These are phyloP conservation scores for Kwoniella sp. DNA, from an alignment of 768 basidiomycete genomes.

Conservation along the genomic window DNA sequence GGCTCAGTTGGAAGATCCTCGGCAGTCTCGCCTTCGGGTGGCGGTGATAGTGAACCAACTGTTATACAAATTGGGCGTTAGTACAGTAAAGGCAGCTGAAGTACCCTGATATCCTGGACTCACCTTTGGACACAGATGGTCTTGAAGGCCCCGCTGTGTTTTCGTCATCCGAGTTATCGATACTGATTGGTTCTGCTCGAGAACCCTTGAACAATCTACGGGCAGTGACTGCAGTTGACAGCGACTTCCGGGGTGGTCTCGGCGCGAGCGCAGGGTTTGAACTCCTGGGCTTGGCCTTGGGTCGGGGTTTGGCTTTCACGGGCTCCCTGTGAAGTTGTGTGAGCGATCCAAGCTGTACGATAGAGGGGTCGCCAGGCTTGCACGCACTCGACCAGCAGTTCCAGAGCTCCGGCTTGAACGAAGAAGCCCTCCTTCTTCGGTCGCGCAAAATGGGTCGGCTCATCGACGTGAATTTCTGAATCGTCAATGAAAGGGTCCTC, in stretches of 20 bases:
- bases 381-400: slow-evolving; percentile 65
- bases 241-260: slow-evolving; percentile 9
- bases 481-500: slow-evolving; percentile 96
- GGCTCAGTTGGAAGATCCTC: slow-evolving; percentile 1
- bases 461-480: slow-evolving; percentile 82
- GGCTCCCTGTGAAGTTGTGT: slow-evolving; percentile 5
- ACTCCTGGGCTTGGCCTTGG: slow-evolving; percentile 9
- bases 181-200: slow-evolving; percentile 22
- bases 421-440: slow-evolving; percentile 81
- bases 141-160: slow-evolving; percentile 14
- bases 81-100: too few relatives aligned
- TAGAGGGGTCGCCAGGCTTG: background rate
- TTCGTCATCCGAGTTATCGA: slow-evolving; percentile 28
- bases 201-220: slow-evolving; percentile 7
- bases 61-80: too few relatives aligned
- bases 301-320: slow-evolving; percentile 18
- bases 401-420: slow-evolving; percentile 81
- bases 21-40: background rate
- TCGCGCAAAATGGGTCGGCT: slow-evolving; percentile 82
- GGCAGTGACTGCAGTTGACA: slow-evolving; percentile 2
- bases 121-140: background rate
- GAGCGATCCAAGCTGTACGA: background rate
- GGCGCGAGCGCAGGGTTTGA: slow-evolving; percentile 6
- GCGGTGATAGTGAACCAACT: slow-evolving; percentile 5
- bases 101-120: too few relatives aligned